Evolutionary conservation across 148 eudicot genomes (phyloP), one percentile per base, ranked within the genome.

Genomic region (Persicaria tinctoria): DNA sequence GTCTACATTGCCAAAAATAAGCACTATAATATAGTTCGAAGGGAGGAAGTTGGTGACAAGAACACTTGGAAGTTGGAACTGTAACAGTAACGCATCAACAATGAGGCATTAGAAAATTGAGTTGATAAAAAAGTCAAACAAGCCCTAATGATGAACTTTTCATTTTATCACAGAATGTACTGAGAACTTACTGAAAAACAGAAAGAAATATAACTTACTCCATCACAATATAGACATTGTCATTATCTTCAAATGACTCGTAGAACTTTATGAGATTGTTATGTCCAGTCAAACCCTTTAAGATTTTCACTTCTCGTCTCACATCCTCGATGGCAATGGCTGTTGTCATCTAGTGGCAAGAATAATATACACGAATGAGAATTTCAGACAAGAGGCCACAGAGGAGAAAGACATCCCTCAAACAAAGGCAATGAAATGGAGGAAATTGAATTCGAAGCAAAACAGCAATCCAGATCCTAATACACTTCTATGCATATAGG

Each of bases 241-340:
- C 99, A 76, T 75, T 80, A 82, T 95, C 97, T 85, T 95, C 99
- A 76, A 80, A 95, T 54, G 97, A 91, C 70, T 95, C 99, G 57
- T 89, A 89, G 56, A 92, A 92, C 74, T 86, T 90, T 54, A 92
- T 84, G 60, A 92, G 85, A 80, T 90, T 90, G 80, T 16, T 78
- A 79, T 92, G 99, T 16, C 99, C 99, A 4, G 92, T 81, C 64
- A 95, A 76, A 73, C 96, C 96, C 83, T 88, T 83, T 82, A 95
- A 82, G 47, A 92, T 92, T 78, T 90, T 92, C 76, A 95, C 99
- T 84, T 95, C 99, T 80, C 93, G 83, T 76, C 97, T 87, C 50
- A 90, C 99, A 81, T 95, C 99, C 76, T 95, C 99, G 75, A 95
- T 88, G 53, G 99, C 92, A 80, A 95, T 95, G 51, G 99, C 92